phyloP scores from a whole-genome alignment of 345 rosid genomes.

The Syzygium grande region DNA sequence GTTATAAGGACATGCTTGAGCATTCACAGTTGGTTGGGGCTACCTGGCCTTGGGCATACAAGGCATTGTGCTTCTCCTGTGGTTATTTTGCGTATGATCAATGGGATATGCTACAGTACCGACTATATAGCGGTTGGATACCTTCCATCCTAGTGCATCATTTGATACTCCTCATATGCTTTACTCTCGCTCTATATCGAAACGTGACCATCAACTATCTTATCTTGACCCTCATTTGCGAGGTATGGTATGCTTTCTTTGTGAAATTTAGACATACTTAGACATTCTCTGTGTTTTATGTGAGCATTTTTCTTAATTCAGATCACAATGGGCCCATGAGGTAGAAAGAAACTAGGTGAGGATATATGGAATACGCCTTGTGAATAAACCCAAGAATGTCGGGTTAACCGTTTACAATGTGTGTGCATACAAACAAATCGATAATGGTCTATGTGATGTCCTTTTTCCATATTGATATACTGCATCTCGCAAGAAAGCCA shows the following conservation, averaged over 20 bases:
- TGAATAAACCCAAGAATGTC: background rate
- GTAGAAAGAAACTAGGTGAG: background rate
- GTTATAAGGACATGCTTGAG: constrained; percentile 50
- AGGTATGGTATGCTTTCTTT: constrained; percentile 34
- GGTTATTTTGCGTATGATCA: constrained; percentile 97
- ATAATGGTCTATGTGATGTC: background rate
- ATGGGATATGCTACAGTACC: constrained; percentile 79
- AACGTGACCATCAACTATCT: constrained; percentile 83
- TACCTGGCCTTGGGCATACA: constrained; percentile 78
- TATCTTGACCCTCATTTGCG: constrained; percentile 77
- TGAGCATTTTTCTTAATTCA: background rate
- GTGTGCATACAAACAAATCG: background rate
- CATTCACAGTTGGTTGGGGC: constrained; percentile 54
- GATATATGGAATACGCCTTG: background rate
- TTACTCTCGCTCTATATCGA: constrained; percentile 80
- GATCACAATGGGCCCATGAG: background rate
- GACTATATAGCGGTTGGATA: constrained; percentile 64
- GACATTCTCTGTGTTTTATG: background rate
- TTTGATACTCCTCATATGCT: constrained; percentile 77
- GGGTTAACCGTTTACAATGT: background rate
- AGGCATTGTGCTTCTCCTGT: constrained; percentile 76
- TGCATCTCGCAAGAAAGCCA: background rate
- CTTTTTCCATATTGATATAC: background rate
- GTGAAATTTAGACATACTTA: background rate
- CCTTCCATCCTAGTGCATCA: constrained; percentile 82